These are phyloP conservation scores for Vachellia collinsii DNA, from an alignment of 306 rosid genomes.

Conservation along the genomic window DNA sequence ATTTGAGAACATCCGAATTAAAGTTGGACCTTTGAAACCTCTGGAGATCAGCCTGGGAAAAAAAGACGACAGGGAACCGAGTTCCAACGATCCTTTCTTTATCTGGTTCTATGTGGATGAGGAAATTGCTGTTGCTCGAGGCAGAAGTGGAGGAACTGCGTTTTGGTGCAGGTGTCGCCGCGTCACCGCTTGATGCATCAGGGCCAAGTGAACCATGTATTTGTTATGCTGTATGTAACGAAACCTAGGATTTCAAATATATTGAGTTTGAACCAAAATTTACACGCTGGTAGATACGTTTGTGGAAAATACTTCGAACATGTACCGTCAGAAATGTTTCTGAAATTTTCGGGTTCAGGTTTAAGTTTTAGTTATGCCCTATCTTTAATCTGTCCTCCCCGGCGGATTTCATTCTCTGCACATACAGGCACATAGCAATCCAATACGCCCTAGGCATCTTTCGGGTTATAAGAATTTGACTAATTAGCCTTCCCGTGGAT, in stretches of 20 bases:
- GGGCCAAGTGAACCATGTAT: slow-evolving; percentile 7
- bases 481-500: neutral
- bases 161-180: slow-evolving; percentile 85
- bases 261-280: neutral
- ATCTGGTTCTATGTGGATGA: slow-evolving; percentile 74
- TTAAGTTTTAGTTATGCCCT: neutral
- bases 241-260: neutral
- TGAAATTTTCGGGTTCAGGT: neutral
- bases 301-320: neutral
- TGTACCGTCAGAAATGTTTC: neutral
- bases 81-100: slow-evolving; percentile 50
- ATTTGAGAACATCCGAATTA: slow-evolving; percentile 43
- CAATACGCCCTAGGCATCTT: too few species aligned
- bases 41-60: slow-evolving; percentile 77
- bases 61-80: slow-evolving; percentile 75
- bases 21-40: slow-evolving; percentile 79
- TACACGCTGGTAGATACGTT: slow-evolving; percentile 1
- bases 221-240: neutral
- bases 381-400: neutral
- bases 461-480: too few species aligned
- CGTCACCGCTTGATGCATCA: slow-evolving; percentile 42
- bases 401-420: neutral
- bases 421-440: too few species aligned
- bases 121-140: slow-evolving; percentile 96
- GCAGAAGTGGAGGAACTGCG: slow-evolving; percentile 90